Base-by-base conservation (phyloP, 2,329 filamentous ascomycete species). In the Fusarium luffae region DNA sequence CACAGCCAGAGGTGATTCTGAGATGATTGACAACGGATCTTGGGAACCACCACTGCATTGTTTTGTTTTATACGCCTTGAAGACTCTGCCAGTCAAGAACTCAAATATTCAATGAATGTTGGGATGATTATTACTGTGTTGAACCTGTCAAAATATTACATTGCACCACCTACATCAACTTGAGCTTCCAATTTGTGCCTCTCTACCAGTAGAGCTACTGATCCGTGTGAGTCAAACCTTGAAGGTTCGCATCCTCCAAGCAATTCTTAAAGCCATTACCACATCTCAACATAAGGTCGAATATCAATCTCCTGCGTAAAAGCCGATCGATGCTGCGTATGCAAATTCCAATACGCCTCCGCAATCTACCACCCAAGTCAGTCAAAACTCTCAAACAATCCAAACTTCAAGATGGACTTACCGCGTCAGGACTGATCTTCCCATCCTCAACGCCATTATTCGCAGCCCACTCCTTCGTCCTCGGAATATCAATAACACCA, bases 241-340 rank as follows among this genome's bases (percentile, higher is more conserved):
- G 21, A 21, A 21, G 21, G 21, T 21, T 21, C 21, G 21, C 21
- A 21, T 21, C 21, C 21, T 21, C 21, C 21, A 21, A 21, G 21
- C 21, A 21, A 21, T 21, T 21, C 21, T 21, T 21, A 21, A 21
- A 21, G n/a, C n/a, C 21, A 85, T 40, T 62, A 94, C 84, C 92
- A 97, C 78, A 94, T 97, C 84, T 97, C 93, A 54, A 94, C 84
- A 79, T 88, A 94, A 2, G 93, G 93, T 68, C 93, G 84, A 30
- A 94, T 82, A 79, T 97, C 93, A 72, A 97, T 79, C 81, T 97
- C 93, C 76, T 93, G 92, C 0, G 92, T 94, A 75, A 95, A 97
- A 4, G 89, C 89, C 8, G 91, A 93, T 71, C 88, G 86, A 32
- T 90, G 92, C 82, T 97, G 93, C 0, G 89, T 91, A 76, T 97